Conservation (phyloP, 2,329 filamentous ascomycete species). For the Tolypocladium inflatum region DNA sequence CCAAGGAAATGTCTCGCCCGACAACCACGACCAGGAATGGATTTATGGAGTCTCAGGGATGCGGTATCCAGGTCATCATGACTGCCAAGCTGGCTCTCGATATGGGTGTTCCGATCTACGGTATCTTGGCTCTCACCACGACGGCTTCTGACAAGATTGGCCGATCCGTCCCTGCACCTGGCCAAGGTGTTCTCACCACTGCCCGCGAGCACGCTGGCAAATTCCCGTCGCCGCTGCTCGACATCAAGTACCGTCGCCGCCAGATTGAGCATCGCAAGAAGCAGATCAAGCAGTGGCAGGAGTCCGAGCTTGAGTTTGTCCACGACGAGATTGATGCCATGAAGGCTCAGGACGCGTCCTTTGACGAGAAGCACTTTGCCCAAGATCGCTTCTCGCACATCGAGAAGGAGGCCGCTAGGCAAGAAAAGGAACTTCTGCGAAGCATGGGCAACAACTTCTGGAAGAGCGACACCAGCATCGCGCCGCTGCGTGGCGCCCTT, state of each 20-base stretch:
- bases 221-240: constrained; percentile 89
- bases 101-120: constrained; percentile 98
- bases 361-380: constrained; percentile 77
- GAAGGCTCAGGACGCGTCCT: constrained; percentile 64
- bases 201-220: constrained; percentile 85
- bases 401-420: constrained; percentile 72
- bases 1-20: constrained; percentile 94
- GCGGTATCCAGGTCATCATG: constrained; percentile 98
- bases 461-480: constrained; percentile 90
- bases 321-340: constrained; percentile 89
- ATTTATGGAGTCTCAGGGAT: constrained; percentile 99
- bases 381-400: constrained; percentile 80
- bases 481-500: constrained; percentile 87
- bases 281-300: constrained; percentile 94
- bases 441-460: constrained; percentile 98
- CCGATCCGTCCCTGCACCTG: constrained; percentile 90
- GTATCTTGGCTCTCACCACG: constrained; percentile 83
- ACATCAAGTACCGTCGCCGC: constrained; percentile 94
- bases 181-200: constrained; percentile 92
- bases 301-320: constrained; percentile 85
- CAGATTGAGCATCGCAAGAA: constrained; percentile 90
- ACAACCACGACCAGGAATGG: constrained; percentile 94
- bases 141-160: constrained; percentile 99
- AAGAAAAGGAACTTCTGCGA: constrained; percentile 86
- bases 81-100: constrained; percentile 90